Evolutionary conservation across 768 basidiomycete species (phyloP).

Genomic region (Sarcodon sp.): DNA sequence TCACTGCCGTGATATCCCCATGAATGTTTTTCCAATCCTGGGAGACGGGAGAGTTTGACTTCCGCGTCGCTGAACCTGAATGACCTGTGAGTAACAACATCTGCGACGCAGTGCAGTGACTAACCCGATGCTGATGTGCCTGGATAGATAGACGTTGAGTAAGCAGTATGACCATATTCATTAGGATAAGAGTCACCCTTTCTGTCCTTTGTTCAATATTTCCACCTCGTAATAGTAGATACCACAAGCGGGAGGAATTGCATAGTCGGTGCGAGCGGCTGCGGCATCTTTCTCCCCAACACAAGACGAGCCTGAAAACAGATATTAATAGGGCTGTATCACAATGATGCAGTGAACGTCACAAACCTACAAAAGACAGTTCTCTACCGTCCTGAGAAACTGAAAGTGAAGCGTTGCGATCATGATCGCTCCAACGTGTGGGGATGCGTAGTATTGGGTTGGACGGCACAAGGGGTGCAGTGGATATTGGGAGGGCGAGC

Average conservation of each 20-base stretch:
- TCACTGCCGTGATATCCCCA: slow-evolving; percentile 95
- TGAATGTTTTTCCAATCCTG: slow-evolving; percentile 76
- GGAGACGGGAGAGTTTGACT: slow-evolving; percentile 60
- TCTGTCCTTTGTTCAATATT: slow-evolving; percentile 66
- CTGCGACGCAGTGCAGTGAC: slow-evolving; percentile 9
- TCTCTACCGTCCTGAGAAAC: slow-evolving; percentile 66
- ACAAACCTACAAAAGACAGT: slow-evolving; percentile 53
- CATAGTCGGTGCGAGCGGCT: slow-evolving; percentile 61
- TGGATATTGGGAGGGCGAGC: slow-evolving; percentile 6
- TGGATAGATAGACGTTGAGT: slow-evolving; percentile 12
- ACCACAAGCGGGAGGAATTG: slow-evolving; percentile 78
- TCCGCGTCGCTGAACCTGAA: slow-evolving; percentile 53
- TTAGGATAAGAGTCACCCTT: slow-evolving; percentile 42
- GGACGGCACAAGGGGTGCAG: slow-evolving; percentile 10
- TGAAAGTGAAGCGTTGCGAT: slow-evolving; percentile 41
- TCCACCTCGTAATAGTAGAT: slow-evolving; percentile 93
- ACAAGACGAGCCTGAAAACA: slow-evolving; percentile 31
- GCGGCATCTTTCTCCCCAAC: slow-evolving; percentile 75
- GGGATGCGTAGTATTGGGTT: slow-evolving; percentile 42
- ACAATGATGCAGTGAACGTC: neutral
- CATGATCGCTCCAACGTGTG: slow-evolving; percentile 68
- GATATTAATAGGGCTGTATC: neutral
- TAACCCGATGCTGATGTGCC: slow-evolving; percentile 76
- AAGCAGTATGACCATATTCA: neutral
- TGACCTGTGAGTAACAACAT: neutral